Evolutionary conservation across 2,329 filamentous ascomycete genomes (phyloP), one percentile per base, ranked within the genome.

Genomic region (Madurella mycetomatis): DNA sequence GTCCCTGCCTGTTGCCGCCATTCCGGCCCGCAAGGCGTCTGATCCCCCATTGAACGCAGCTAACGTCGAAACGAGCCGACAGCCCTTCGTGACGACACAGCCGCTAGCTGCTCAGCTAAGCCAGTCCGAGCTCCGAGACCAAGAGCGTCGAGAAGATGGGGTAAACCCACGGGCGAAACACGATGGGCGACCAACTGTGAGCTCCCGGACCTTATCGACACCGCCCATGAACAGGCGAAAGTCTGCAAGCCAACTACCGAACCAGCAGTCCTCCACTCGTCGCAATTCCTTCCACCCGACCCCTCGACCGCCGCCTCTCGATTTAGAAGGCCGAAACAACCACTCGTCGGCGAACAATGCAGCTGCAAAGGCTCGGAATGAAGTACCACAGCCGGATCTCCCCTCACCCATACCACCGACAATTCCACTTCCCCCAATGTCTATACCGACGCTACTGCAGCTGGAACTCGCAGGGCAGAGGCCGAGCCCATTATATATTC

Each of bases 371-470:
- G 49, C 55, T 34, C 49, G 59, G 17, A 51, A 53, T 52, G 65
- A 58, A 32, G 67, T 65, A 41, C 56, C 65, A 32, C 65, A 73
- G 4, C 62, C 63, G 15, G 37, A 52, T 18, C 61, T 75, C 0
- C 71, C 75, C 0, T 80, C 79, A 7, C 77, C 79, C 1, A 75
- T 83, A 2, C 75, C 78, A 12, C 73, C 78, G 9, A 69, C 77
- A 2, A 82, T 86, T 53, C 83, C 83, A 5, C 72, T 86, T 0
- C 83, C 83, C 11, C 84, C 84, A 9, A 84, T 86, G 81, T 86
- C 83, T 0, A 75, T 86, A 25, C 83, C 82, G 2, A 86, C 83
- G 1, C 77, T 86, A 48, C 70, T 87, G 2, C 83, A 86, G 63
- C 77, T 87, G 0, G 84, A 86, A 64, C 70, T 87, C 11, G 81